These are phyloP conservation scores for Luvunga scandens DNA, from an alignment of 345 rosid genomes.

Conservation along the genomic window DNA sequence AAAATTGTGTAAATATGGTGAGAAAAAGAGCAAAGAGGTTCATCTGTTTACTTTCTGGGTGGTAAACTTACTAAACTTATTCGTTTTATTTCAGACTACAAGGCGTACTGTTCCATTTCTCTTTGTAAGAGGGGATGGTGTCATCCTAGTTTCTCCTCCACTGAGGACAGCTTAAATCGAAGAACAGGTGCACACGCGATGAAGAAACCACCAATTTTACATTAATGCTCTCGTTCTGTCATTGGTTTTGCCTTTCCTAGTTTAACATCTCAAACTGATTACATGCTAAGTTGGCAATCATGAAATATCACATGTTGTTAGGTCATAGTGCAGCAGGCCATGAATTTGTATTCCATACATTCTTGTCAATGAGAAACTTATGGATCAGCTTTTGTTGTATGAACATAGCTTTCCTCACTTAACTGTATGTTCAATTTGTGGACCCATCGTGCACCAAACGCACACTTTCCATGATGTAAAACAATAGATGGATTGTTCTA, in stretches of 20 bases:
- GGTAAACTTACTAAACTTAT: background rate
- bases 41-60: background rate
- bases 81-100: slow-evolving; percentile 60
- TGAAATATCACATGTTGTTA: background rate
- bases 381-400: background rate
- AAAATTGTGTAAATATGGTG: background rate
- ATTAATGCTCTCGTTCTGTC: no score
- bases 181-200: background rate
- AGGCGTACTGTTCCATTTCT: slow-evolving; percentile 81
- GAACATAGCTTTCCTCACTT: background rate
- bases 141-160: slow-evolving; percentile 97
- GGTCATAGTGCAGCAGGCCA: background rate
- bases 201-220: background rate
- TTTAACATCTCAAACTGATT: background rate
- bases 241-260: background rate
- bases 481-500: no score
- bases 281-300: background rate
- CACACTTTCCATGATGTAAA: no score
- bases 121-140: slow-evolving; percentile 98
- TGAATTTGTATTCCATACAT: background rate
- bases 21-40: background rate
- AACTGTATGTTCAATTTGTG: background rate
- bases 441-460: background rate
- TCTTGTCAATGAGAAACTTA: background rate
- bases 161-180: slow-evolving; percentile 67